Percentiles rank a stretch among this genome's conserved stretches.
Conservation (phyloP, 768 basidiomycete genomes). For the Xerocomus spinulosus region DNA sequence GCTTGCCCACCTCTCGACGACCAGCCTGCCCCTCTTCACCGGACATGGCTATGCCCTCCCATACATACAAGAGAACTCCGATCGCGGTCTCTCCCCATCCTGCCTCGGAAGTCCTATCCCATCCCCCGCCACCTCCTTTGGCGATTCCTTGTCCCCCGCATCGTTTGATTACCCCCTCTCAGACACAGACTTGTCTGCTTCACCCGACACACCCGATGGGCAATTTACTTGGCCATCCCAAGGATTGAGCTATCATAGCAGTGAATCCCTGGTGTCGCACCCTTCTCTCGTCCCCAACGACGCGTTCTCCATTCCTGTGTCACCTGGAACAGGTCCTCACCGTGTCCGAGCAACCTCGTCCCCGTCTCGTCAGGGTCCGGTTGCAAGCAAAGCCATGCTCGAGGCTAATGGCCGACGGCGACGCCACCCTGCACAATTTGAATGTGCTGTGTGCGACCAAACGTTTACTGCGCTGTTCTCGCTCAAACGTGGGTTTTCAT, state of each 20-base stretch:
- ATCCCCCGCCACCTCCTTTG: conserved; percentile 26
- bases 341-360: conserved; percentile 20
- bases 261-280: conserved; percentile 2
- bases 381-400: conserved; percentile 32
- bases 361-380: conserved; percentile 12
- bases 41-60: conserved; percentile 5
- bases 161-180: conserved; percentile 6
- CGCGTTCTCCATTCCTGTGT: background rate
- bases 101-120: conserved; percentile 14
- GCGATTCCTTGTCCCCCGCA: conserved; percentile 21
- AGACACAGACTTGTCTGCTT: conserved; percentile 21
- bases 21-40: conserved; percentile 5
- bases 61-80: conserved; percentile 12
- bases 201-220: conserved; percentile 14
- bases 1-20: conserved; percentile 12
- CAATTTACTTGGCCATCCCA: conserved; percentile 4
- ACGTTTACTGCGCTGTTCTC: conserved; percentile 31
- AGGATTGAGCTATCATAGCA: conserved; percentile 1
- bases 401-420: conserved; percentile 30
- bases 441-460: conserved; percentile 18
- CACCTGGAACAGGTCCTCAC: conserved; percentile 1
- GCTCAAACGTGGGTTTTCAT: conserved; percentile 25
- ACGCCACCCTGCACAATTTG: conserved; percentile 22
- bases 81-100: conserved; percentile 9
- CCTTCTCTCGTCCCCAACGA: conserved; percentile 1